Evolutionary conservation across 352 stramenopile species (phyloP), one percentile per base, ranked within the genome.

Genomic region (Phytophthora cajani): DNA sequence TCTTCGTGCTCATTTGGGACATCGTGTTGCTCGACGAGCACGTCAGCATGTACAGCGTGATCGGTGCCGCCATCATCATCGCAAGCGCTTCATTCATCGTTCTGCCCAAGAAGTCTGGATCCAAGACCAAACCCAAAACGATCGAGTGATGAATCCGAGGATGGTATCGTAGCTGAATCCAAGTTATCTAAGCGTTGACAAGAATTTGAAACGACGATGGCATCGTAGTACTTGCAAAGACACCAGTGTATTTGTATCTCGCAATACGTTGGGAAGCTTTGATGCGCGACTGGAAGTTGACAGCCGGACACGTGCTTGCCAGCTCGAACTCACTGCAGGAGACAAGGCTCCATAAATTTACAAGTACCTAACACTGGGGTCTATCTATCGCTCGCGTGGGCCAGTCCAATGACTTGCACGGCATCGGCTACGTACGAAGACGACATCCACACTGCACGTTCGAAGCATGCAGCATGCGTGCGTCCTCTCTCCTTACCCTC

Each of bases 1-100:
- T 92, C 23, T 92, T 79, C 55, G 83, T 91, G 9, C 83, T 94
- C 62, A 66, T 92, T 63, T 91, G 80, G 80, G 84, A 93, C 62
- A 63, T 74, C 3, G 36, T 79, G 11, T 42, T 91, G 16, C 72
- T 92, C 0, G 63, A 73, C 25, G 84, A 92, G 63, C 44, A 71
- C 30, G 85, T 93, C 49, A 90, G 80, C 67, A 51, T 77, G 59
- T 89, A 79, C 71, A 91, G 82, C 62, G 56, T 92, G 16, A 57
- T 87, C 44, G 85, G 85, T 12, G 84, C 82, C 2, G 27, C 63
- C 11, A 89, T 91, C 51, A 93, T 93, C 42, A 84, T 81, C 66
- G 50, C 64, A 2, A 85, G 70, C 19, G 82, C 85, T 8, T 84
- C 75, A 14, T 69, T 88, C 51, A 87, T 93, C 42, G 81, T 85